Base-by-base conservation (phyloP, 768 basidiomycete species). In the Pholiota conissans region DNA sequence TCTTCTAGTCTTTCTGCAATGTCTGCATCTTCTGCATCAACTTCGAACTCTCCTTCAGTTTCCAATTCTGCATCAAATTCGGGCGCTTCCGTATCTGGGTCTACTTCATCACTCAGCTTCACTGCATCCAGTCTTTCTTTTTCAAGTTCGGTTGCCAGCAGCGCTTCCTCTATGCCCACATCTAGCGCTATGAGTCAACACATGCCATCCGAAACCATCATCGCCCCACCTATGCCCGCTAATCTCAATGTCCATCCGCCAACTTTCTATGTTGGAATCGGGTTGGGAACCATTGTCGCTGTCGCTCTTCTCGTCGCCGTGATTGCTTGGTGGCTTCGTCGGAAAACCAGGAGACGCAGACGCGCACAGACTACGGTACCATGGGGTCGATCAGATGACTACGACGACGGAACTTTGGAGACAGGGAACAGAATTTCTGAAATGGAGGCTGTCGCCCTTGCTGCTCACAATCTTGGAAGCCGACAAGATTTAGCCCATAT, bases 181-280 rank as follows among this genome's bases (percentile, higher is more conserved):
- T 47, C 45, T 22, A 51, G 50, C 32, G 60, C 53, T 26, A 49
- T 55, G 3, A 29, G 28, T n/a, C 40, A 52, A 46, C 52, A 46
- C 18, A n/a, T 48, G 18, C 49, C 59, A 27, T 29, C 64, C 47
- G 61, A 61, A 51, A 56, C 58, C 48, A 52, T 55, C n/a, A 32
- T 59, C 10, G 48, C 61, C 14, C 34, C 62, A 28, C 51, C 56
- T 48, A 14, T 57, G 14, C 27, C 55, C 26, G 52, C 52, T 22
- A 56, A 59, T 50, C 48, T 63, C n/a, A 61, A 59, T n/a, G 63
- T 59, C 10, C 75, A 76, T 56, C 61, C 68, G 42, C 65, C 79
- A 1, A 76, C 79, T 34, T 76, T 83, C 63, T 84, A 84, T 61
- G 63, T 82, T 3, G 81, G 74, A 24, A 74, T 85, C 51, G 71